Percentiles rank a stretch among this genome's conserved stretches.
These are phyloP conservation scores for Stygiomarasmius scandens DNA, from an alignment of 1,284 basidiomycete genomes.

Conservation along the genomic window DNA sequence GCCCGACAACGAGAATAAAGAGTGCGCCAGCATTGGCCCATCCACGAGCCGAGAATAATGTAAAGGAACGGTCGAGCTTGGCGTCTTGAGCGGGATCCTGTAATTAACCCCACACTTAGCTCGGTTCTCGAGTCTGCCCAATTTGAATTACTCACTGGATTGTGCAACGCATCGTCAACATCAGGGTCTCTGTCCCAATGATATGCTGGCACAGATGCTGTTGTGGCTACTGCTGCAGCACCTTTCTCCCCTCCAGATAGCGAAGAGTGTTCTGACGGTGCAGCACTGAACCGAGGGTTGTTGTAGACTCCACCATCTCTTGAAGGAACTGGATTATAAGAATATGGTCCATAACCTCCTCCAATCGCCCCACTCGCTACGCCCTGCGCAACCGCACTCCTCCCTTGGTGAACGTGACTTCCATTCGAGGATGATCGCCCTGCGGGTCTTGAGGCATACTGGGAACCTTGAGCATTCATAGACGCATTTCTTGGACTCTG, in stretches of 20 bases:
- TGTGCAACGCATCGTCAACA: conserved; percentile 76
- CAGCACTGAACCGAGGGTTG: conserved; percentile 60
- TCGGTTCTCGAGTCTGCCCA: too few species aligned
- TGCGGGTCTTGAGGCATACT: conserved; percentile 28
- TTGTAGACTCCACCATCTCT: conserved; percentile 46
- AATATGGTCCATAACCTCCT: conserved; percentile 77
- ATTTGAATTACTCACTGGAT: conserved; percentile 38
- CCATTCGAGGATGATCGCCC: conserved; percentile 29
- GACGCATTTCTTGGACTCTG: conserved; percentile 37
- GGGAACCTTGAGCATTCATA: conserved; percentile 32
- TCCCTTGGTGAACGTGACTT: conserved; percentile 37
- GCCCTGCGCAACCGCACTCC: conserved; percentile 63
- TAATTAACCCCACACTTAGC: too few species aligned
- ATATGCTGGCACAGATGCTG: conserved; percentile 60
- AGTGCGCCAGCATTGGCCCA: conserved; percentile 73
- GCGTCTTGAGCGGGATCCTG: conserved; percentile 62
- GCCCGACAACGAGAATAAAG: conserved; percentile 57
- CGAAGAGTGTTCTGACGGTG: conserved; percentile 59
- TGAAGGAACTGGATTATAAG: conserved; percentile 59
- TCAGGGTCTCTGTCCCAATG: conserved; percentile 80
- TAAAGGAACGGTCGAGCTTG: conserved; percentile 57
- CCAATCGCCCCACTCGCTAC: conserved; percentile 77
- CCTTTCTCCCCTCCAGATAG: conserved; percentile 36
- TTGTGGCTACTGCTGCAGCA: conserved; percentile 32
- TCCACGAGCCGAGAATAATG: conserved; percentile 68